Percentiles rank a stretch among this genome's conserved stretches.
Conservation (phyloP, 164 flowering plant species). For the Kalanchoe fedtschenkoi region DNA sequence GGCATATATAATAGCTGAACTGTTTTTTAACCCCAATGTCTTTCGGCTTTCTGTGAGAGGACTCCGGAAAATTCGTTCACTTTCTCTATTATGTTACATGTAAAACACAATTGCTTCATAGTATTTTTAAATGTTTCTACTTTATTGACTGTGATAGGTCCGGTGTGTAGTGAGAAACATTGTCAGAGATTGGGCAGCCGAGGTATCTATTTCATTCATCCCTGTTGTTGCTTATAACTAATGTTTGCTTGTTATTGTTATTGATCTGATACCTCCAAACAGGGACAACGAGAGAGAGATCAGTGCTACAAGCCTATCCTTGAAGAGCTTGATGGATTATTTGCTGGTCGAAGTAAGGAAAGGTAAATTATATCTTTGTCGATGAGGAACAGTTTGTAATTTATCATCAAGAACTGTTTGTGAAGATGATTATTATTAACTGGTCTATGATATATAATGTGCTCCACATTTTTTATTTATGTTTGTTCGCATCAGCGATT, state of each 20-base stretch:
- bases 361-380: slow-evolving; percentile 30
- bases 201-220: slow-evolving; percentile 39
- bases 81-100: not conserved
- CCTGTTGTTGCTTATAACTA: not conserved
- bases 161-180: slow-evolving; percentile 89
- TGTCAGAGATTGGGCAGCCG: slow-evolving; percentile 92
- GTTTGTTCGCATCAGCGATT: not conserved
- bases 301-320: slow-evolving; percentile 94
- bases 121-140: not conserved
- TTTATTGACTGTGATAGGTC: slow-evolving; percentile 41
- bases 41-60: not conserved
- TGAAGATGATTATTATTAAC: no score
- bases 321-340: slow-evolving; percentile 70
- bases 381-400: not conserved
- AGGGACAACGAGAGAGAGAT: slow-evolving; percentile 89
- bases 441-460: not conserved
- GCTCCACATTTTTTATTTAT: not conserved
- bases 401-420: not conserved
- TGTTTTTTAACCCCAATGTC: not conserved
- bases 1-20: not conserved
- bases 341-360: slow-evolving; percentile 49
- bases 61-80: not conserved
- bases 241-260: not conserved
- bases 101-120: not conserved
- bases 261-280: not conserved